Conservation (phyloP, 257 asterid species). For the Phtheirospermum japonicum region DNA sequence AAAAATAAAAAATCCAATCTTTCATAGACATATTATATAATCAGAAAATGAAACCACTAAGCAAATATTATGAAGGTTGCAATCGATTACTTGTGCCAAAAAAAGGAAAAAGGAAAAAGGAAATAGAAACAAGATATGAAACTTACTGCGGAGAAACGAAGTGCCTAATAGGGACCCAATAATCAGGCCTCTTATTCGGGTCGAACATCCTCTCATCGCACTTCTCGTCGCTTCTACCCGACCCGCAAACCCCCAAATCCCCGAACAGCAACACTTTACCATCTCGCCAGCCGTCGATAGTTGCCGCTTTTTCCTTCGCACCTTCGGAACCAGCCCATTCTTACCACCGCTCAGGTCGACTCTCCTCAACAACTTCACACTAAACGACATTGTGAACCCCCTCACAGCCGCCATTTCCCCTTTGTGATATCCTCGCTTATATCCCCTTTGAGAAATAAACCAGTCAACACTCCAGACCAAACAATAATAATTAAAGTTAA, state of each 20-base stretch:
- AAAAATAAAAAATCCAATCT: neutral
- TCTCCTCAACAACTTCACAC: conserved; percentile 34
- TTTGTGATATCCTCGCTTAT: neutral
- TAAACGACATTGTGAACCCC: conserved; percentile 47
- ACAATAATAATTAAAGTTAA: too few species aligned
- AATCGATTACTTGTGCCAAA: neutral
- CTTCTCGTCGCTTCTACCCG: conserved; percentile 49
- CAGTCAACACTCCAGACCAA: neutral
- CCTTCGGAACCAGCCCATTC: conserved; percentile 35
- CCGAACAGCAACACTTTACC: conserved; percentile 56
- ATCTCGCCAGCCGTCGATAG: conserved; percentile 30
- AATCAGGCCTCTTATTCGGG: conserved; percentile 30
- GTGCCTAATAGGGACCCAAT: conserved; percentile 48
- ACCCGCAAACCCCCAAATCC: conserved; percentile 38
- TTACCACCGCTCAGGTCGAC: conserved; percentile 28
- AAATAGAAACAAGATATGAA: neutral
- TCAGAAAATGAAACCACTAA: neutral
- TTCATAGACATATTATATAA: neutral
- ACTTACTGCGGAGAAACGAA: conserved; percentile 66
- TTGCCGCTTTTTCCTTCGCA: conserved; percentile 51
- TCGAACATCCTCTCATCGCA: conserved; percentile 53
- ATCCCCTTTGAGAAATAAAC: neutral
- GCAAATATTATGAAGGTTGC: conserved; percentile 4
- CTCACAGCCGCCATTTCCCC: conserved; percentile 52
- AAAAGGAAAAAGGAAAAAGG: too few species aligned